Evolutionary conservation across 169 alveolate genomes (phyloP), one percentile per base, ranked within the genome.

Genomic region (Eimeria acervulina): DNA sequence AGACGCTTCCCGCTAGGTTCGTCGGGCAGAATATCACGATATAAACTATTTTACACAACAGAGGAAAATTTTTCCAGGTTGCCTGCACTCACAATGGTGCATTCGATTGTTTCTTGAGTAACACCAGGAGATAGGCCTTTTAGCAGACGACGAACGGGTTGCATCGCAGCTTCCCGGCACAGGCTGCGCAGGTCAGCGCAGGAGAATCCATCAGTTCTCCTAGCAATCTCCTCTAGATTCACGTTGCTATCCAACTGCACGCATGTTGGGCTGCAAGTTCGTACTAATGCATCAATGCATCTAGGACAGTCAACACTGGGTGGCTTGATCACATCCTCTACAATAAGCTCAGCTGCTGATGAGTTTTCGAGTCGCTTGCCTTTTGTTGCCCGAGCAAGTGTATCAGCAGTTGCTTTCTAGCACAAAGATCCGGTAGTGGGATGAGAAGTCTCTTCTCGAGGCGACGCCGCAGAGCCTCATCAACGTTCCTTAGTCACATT

Each of bases 391-490:
- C 52, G 47, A 87, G 83, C 59, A 87, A 38, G 40, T 87, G 94
- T 23, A 38, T 55, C 26, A 94, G 94, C 44, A 94, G 26, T 5
- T 81, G 66, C 74, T 68, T 81, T 55, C 96, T 40, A 2, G 90
- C 88, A 12, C n/a, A 15, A 38, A 44, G 13, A 47, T 83, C 96
- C 3, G 99, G 99, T 92, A 99, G 95, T 12, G 99, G 99, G 28
- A 98, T 98, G 85, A 98, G 97, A 70, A 99, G 98, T 95, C 99
- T 97, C 96, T 98, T 98, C 97, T 99, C 99, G 33, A 99, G 97
- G 96, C 99, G 98, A 96, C 99, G 98, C 70, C 99, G 97, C 33
- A 98, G 94, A 0, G 99, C 99, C 80, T 98, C 99, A 96, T 99
- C 99, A 36, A 99, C 83, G 96, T 99, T 99, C 99, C 99, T 98